Evolutionary conservation across 805 yeast genomes (phyloP), one percentile per base, ranked within the genome.

Genomic region (Limtongia smithiae): DNA sequence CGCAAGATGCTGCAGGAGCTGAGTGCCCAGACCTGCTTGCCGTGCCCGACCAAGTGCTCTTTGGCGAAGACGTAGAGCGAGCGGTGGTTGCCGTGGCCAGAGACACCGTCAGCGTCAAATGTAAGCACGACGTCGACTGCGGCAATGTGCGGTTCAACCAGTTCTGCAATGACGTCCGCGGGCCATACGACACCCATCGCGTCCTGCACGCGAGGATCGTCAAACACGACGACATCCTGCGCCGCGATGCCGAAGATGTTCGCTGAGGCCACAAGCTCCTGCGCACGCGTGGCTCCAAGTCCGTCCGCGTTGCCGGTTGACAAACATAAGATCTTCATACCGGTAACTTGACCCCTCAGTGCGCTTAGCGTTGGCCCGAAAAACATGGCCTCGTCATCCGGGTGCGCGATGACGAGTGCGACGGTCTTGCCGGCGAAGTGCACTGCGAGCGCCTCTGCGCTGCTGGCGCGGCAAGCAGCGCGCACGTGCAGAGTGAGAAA

Each of bases 341-440:
- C 39, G 7, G 46, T 33, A 4, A 28, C 46, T 24, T 35, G 37
- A 3, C 27, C 38, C 24, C 51, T 38, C n/a, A 74, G 54, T 54
- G 79, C 82, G 6, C 77, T 65, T 28, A 89, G 57, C 0, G 90
- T 72, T 0, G 98, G 98, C 1, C 88, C 80, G 62, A 93, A 93
- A 67, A 93, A 93, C 98, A 93, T 93, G 44, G 88, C 90, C 68
- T 93, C 99, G 66, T 93, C 99, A 67, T 93, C 99, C 0, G 99
- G 99, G 67, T 93, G 99, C 0, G 96, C 96, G 35, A 89, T 82
- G 11, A 91, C 69, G 39, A 82, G 69, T 25, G 51, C 55, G 30
- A 58, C 39, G 32, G 40, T 21, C 31, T 44, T 41, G 41, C 20
- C 35, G 2, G 48, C 50, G 27, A 52, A 52, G 35, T 39, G 47